Evolutionary conservation across 768 basidiomycete genomes (phyloP).

Genomic region (Rhizopogon salebrosus): DNA sequence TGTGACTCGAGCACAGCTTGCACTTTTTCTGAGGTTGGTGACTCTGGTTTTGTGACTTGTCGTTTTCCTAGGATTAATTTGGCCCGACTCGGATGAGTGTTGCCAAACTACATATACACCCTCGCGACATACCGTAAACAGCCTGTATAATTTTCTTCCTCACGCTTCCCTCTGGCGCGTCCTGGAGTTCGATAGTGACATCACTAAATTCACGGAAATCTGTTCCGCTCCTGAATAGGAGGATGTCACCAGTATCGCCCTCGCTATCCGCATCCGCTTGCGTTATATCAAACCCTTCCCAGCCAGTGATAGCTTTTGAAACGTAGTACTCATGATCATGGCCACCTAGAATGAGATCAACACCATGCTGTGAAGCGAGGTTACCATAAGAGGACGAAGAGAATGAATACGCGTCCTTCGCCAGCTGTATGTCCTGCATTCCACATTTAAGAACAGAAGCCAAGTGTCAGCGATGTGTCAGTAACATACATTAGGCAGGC

Average conservation of each 20-base stretch:
- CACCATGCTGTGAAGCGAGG: slow-evolving; percentile 55
- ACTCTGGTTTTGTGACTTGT: slow-evolving; percentile 55
- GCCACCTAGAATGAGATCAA: slow-evolving; percentile 80
- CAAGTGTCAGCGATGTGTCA: background rate
- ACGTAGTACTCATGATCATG: slow-evolving; percentile 85
- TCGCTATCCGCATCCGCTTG: slow-evolving; percentile 60
- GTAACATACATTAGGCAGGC: slow-evolving; percentile 24
- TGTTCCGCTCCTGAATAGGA: slow-evolving; percentile 81
- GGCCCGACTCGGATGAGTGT: background rate
- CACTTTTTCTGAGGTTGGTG: slow-evolving; percentile 52
- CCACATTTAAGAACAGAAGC: background rate
- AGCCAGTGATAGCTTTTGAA: slow-evolving; percentile 57
- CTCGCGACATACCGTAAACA: slow-evolving; percentile 45
- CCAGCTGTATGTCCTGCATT: slow-evolving; percentile 62
- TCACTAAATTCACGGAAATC: slow-evolving; percentile 88
- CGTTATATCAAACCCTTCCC: slow-evolving; percentile 60
- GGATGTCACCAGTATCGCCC: slow-evolving; percentile 60
- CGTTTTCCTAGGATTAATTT: slow-evolving; percentile 48
- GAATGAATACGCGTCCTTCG: slow-evolving; percentile 57
- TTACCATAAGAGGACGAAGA: slow-evolving; percentile 39
- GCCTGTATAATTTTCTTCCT: slow-evolving; percentile 59
- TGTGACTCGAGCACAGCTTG: slow-evolving; percentile 56
- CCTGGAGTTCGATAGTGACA: slow-evolving; percentile 54
- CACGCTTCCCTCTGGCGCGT: slow-evolving; percentile 56
- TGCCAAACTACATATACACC: background rate